Evolutionary conservation across 164 flowering plant species (phyloP), one percentile per base, ranked within the genome.

Genomic region (Brasenia schreberi): DNA sequence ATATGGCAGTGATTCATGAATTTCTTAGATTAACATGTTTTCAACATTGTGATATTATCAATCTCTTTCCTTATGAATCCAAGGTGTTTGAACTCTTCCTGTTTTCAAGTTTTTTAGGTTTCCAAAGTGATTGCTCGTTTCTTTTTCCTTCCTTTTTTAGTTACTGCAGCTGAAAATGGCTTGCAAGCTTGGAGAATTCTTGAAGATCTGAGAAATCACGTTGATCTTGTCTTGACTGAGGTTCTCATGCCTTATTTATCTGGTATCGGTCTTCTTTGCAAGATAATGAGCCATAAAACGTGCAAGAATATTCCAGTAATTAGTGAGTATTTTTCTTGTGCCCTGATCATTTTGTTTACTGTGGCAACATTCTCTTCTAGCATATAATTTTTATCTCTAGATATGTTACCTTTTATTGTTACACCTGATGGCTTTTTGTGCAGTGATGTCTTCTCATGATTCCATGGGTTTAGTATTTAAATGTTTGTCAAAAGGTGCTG

Each of bases 371-470:
- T 18, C 4, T 45, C 16, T 18, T 61, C 23, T 60, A 16, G 7
- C 7, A 19, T 60, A 6, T 5, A 60, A 6, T 17, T 6, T 17
- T 17, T 16, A n/a, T 60, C 23, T 43, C n/a, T n/a, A 59, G 45
- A 18, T 72, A n/a, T 64, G 70, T 69, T 74, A 58, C 71, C 56
- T 74, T 69, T 69, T n/a, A 67, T 52, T 68, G 45, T 71, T 66
- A 66, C 67, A 63, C 66, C 74, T 77, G 69, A 74, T 65, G 81
- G 75, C 18, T 77, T n/a, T 73, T 18, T 71, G 27, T 79, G 80
- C 86, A 85, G 90, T 84, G 90, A 86, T 82, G 87, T 84, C 90
- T 72, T 81, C 85, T 72, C 84, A 78, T 76, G 90, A 86, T 75
- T 81, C 90, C 44, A 81, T 84, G 86, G 84, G 86, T 64, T 64